These are phyloP conservation scores for Quercus phellos DNA, from an alignment of 331 rosid species.

Conservation along the genomic window DNA sequence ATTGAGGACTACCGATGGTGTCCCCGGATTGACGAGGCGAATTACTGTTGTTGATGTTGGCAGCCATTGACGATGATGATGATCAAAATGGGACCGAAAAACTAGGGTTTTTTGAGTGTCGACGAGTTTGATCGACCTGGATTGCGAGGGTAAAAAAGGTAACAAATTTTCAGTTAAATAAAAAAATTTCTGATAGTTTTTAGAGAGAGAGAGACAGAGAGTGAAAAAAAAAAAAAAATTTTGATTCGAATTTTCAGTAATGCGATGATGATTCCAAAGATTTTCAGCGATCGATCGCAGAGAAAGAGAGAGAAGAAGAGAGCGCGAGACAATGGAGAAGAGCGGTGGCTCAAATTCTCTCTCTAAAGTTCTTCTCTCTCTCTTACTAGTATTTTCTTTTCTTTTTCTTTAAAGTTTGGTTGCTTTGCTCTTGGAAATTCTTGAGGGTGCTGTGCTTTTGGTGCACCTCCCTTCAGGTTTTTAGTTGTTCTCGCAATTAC, in stretches of 20 bases:
- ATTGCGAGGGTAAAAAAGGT: constrained; percentile 14
- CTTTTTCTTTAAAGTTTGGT: constrained; percentile 1
- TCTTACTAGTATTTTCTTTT: neutral
- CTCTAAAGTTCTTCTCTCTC: constrained; percentile 11
- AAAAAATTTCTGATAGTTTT: constrained; percentile 4
- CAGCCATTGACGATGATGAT: constrained; percentile 38
- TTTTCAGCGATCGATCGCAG: constrained; percentile 58
- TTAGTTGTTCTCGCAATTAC: neutral
- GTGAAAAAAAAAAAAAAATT: neutral
- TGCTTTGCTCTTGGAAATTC: constrained; percentile 28
- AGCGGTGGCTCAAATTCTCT: neutral
- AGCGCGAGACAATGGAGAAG: constrained; percentile 20
- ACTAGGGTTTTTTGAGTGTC: constrained; percentile 33
- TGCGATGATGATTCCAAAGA: constrained; percentile 49
- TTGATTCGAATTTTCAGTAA: constrained; percentile 9
- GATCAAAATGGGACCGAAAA: neutral
- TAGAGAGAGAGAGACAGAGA: neutral
- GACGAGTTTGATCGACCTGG: constrained; percentile 48
- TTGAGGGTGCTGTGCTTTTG: neutral
- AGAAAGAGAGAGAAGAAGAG: neutral
- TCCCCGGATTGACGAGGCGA: constrained; percentile 41
- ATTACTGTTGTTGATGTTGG: constrained; percentile 23
- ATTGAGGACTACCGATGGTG: constrained; percentile 28
- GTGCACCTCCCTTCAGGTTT: constrained; percentile 10
- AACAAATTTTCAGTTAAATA: neutral